These are phyloP conservation scores for Iberis pinnata DNA, from an alignment of 345 rosid species.

Conservation along the genomic window DNA sequence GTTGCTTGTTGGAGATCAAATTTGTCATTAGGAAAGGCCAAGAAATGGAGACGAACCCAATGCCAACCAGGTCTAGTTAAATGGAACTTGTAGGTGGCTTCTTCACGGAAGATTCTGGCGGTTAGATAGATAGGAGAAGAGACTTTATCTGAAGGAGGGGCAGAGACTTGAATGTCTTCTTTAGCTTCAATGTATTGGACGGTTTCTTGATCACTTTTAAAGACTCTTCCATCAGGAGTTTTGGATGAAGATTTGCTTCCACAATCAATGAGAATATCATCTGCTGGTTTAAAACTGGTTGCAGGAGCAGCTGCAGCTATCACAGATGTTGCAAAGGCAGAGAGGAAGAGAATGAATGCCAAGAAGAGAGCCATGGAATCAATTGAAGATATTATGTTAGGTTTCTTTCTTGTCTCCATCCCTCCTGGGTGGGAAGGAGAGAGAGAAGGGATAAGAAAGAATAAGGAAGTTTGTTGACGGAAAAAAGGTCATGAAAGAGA, in stretches of 20 bases:
- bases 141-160: slow-evolving; percentile 42
- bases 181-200: slow-evolving; percentile 36
- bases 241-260: slow-evolving; percentile 40
- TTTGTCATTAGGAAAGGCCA: slow-evolving; percentile 33
- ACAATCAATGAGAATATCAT: slow-evolving; percentile 52
- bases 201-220: slow-evolving; percentile 57
- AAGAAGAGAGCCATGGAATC: slow-evolving; percentile 39
- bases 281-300: slow-evolving; percentile 38
- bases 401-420: slow-evolving; percentile 35
- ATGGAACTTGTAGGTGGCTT: slow-evolving; percentile 47
- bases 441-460: slow-evolving; percentile 30
- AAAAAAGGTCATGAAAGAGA: slow-evolving; percentile 32
- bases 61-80: slow-evolving; percentile 57
- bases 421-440: slow-evolving; percentile 34
- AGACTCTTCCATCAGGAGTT: slow-evolving; percentile 54
- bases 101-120: slow-evolving; percentile 50
- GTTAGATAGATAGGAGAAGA: slow-evolving; percentile 48
- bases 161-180: slow-evolving; percentile 42
- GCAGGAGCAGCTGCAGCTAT: slow-evolving; percentile 19
- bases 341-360: slow-evolving; percentile 35
- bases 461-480: slow-evolving; percentile 29
- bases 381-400: slow-evolving; percentile 25
- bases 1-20: slow-evolving; percentile 49
- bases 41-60: slow-evolving; percentile 70
- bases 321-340: slow-evolving; percentile 7